phyloP scores from a whole-genome alignment of 176 grass and related monocot genomes.

The Musa acuminata region DNA sequence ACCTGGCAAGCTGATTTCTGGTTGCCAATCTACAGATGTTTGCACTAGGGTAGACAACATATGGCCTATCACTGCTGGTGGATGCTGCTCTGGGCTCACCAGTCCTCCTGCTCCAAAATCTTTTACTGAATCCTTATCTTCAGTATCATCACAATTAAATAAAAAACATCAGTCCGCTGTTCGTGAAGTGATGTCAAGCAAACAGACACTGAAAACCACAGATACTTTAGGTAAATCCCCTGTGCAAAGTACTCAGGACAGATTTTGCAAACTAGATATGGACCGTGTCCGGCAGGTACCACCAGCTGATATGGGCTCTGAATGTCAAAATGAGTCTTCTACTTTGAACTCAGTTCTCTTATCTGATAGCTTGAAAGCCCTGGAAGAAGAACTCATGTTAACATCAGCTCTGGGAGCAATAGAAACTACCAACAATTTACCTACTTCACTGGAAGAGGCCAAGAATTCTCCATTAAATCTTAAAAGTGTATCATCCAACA shows the following conservation, averaged over 20 bases:
- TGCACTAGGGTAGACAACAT: background rate
- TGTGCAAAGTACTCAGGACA: background rate
- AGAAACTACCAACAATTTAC: constrained; percentile 21
- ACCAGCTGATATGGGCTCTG: constrained; percentile 13
- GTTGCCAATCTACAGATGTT: background rate
- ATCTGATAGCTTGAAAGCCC: constrained; percentile 29
- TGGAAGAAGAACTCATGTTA: constrained; percentile 30
- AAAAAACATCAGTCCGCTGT: constrained; percentile 5
- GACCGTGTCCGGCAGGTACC: constrained; percentile 19
- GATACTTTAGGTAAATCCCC: background rate
- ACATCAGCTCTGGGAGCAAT: constrained; percentile 25
- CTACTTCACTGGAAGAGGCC: constrained; percentile 24
- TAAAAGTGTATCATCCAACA: constrained; percentile 24
- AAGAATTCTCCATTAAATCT: constrained; percentile 18
- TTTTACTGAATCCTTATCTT: background rate
- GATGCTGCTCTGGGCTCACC: background rate
- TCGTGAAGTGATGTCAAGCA: constrained; percentile 22
- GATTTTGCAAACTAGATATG: constrained; percentile 23
- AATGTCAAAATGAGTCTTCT: constrained; percentile 25
- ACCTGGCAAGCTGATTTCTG: constrained; percentile 12
- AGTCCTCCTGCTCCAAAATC: background rate
- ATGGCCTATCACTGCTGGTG: background rate
- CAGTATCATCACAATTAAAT: background rate
- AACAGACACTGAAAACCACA: background rate
- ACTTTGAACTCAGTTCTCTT: constrained; percentile 30